Percentiles rank a stretch among this genome's conserved stretches.
Conservation (phyloP, 106 monocot species). For the Narthecium ossifragum region DNA sequence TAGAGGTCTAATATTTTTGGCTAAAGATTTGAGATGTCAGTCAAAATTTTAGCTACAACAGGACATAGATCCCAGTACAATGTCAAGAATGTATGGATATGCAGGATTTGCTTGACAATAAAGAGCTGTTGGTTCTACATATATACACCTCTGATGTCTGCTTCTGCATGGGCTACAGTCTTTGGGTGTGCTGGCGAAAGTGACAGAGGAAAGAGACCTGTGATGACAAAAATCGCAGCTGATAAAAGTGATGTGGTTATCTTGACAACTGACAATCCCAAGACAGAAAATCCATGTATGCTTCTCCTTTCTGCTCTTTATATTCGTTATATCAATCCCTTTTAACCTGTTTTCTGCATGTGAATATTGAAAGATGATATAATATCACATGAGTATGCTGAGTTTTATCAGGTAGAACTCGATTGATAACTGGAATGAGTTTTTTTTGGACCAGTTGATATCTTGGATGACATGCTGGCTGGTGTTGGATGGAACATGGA, state of each 20-base stretch:
- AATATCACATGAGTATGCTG: too few relatives aligned
- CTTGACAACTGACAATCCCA: constrained; percentile 36
- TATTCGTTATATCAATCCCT: neutral
- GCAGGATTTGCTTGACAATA: too few relatives aligned
- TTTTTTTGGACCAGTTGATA: constrained; percentile 22
- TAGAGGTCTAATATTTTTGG: too few relatives aligned
- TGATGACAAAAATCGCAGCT: constrained; percentile 29
- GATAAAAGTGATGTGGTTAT: constrained; percentile 33
- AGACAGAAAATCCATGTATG: constrained; percentile 31
- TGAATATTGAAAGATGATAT: too few relatives aligned
- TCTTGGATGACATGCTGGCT: constrained; percentile 34
- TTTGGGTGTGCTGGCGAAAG: constrained; percentile 34
- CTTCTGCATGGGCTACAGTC: constrained; percentile 4
- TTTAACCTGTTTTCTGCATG: neutral
- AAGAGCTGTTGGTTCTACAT: too few relatives aligned
- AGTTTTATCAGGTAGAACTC: too few relatives aligned
- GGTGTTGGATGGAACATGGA: constrained; percentile 27
- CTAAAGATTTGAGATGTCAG: too few relatives aligned
- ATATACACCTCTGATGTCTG: too few relatives aligned
- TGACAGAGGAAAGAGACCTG: constrained; percentile 33
- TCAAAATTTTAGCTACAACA: too few relatives aligned
- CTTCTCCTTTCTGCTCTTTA: neutral
- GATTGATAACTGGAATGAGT: too few relatives aligned
- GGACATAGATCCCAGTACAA: too few relatives aligned
- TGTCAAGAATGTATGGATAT: too few relatives aligned